Conservation (phyloP, 768 basidiomycete species). For the Paxillus ammoniavirescens region DNA sequence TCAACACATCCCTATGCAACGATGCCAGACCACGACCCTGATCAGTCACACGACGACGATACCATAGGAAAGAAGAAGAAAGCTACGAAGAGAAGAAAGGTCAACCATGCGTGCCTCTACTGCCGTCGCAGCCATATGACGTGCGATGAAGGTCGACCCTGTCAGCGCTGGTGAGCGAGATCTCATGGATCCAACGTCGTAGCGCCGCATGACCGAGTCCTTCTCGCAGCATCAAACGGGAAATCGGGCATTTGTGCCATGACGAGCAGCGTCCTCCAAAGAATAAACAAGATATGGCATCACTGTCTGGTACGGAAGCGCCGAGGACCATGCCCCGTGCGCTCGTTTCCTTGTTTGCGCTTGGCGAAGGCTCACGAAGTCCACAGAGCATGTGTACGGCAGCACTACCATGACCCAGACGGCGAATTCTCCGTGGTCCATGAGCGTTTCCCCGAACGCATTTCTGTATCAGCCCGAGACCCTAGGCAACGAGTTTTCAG, state of each 20-base stretch:
- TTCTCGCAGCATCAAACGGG: constrained; percentile 81
- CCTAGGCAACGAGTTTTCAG: constrained; percentile 79
- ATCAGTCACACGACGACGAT: constrained; percentile 33
- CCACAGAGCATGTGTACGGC: constrained; percentile 24
- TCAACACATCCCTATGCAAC: constrained; percentile 26
- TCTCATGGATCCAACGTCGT: constrained; percentile 8
- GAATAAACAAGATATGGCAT: constrained; percentile 38
- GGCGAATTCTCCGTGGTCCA: constrained; percentile 51
- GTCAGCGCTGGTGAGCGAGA: constrained; percentile 83
- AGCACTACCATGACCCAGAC: constrained; percentile 17
- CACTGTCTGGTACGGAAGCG: constrained; percentile 31
- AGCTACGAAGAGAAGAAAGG: constrained; percentile 69
- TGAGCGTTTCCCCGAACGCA: constrained; percentile 46
- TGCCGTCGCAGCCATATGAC: constrained; percentile 93
- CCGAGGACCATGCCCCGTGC: constrained; percentile 31
- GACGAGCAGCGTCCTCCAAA: constrained; percentile 70
- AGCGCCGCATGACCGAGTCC: constrained; percentile 2
- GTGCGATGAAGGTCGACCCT: constrained; percentile 86
- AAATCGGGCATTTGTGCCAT: constrained; percentile 92
- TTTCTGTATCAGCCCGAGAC: constrained; percentile 73
- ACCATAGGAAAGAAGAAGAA: constrained; percentile 40
- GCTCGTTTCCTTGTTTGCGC: not conserved
- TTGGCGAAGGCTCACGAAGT: not conserved
- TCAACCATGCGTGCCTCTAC: constrained; percentile 92
- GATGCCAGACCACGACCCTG: constrained; percentile 26